Evolutionary conservation across 345 rosid species (phyloP), one percentile per base, ranked within the genome.

Genomic region (Cochlearia excelsa): DNA sequence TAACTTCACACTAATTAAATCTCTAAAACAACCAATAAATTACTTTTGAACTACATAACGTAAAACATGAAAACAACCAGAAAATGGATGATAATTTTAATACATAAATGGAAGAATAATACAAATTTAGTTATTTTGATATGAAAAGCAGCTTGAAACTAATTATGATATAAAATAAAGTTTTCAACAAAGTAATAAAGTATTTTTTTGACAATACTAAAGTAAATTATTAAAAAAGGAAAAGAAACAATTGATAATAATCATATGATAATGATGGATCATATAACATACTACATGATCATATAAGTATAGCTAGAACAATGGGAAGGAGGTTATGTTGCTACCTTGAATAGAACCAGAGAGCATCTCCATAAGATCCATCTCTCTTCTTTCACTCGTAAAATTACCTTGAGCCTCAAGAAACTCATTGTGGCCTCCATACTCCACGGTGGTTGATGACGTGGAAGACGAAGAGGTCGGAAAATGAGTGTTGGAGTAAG

Each of bases 361-460:
- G 54, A 92, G 65, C 98, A 92, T 88, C 84, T 92, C 98, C n/a
- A 92, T 81, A 84, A 89, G 75, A 75, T 92, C 99, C 91, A 88
- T 88, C 68, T 92, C 97, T 61, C 74, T 78, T 52, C 53, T 73
- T 59, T 73, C 81, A 30, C 53, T 51, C 1, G 73, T 57, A 31
- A 41, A 50, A 49, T 53, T 54, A 29, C 53, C 75, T 57, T 77
- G 80, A 64, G 67, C 65, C 29, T 42, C 51, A 46, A 48, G 39
- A 42, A 49, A n/a, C 63, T 74, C 62, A 51, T 1, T 59, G 23
- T 16, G 23, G 23, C 23, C 23, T 16, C 23, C 23, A 16, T 16
- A 16, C 23, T 16, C 23, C 23, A 16, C 23, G 31, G 75, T 72
- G 40, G 40, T 30, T 49, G 62, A 56, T 31, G 68, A 44, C 8